Evolutionary conservation across 257 asterid genomes (phyloP).

Genomic region (Forsythia suspensa): DNA sequence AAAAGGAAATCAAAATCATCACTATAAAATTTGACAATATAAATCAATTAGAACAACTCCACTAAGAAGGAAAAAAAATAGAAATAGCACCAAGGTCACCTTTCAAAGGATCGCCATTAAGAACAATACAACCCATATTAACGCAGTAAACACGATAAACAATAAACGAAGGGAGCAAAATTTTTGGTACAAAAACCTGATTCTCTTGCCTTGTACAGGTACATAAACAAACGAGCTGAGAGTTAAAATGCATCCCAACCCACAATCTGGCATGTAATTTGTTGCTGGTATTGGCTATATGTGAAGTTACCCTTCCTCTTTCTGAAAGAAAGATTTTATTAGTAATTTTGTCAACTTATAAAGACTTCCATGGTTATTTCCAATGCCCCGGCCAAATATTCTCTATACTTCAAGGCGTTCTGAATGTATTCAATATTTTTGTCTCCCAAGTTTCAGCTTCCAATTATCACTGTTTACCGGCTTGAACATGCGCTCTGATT

Average conservation of each 20-base stretch:
- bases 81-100: no score
- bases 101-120: background rate
- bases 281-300: background rate
- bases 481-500: background rate
- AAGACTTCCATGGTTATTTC: background rate
- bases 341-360: background rate
- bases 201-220: background rate
- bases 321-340: background rate
- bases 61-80: no score
- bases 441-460: background rate
- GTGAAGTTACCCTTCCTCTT: background rate
- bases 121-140: background rate
- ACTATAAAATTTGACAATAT: no score
- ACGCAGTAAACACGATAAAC: background rate
- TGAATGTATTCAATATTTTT: no score
- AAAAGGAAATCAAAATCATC: no score
- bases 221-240: background rate
- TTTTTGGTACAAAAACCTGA: background rate
- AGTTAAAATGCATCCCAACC: background rate
- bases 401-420: background rate
- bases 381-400: background rate
- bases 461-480: background rate
- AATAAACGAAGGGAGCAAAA: background rate
- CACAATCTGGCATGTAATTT: background rate
- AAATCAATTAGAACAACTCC: no score